Conservation (phyloP, 352 stramenopile genomes). For the Pythium phragmitis region DNA sequence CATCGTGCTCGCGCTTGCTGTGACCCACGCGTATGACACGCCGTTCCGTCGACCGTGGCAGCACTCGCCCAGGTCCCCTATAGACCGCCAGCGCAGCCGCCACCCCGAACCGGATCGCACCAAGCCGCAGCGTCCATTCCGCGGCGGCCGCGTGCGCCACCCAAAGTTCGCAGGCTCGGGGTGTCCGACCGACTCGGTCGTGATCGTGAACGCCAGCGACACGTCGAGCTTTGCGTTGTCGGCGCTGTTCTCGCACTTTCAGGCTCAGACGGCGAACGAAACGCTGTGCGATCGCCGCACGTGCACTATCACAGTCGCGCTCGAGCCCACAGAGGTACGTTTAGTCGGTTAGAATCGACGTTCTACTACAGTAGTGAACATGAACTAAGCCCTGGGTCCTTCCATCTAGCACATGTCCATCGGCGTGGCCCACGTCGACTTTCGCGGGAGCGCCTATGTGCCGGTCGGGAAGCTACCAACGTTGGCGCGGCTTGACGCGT, state of each 20-base stretch:
- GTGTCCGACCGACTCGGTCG: conserved; percentile 27
- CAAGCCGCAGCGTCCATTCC: conserved; percentile 24
- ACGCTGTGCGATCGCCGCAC: conserved; percentile 18
- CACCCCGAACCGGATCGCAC: conserved; percentile 6
- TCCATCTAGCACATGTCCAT: conserved; percentile 34
- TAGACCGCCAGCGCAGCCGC: neutral
- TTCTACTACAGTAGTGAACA: neutral
- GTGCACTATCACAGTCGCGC: conserved; percentile 31
- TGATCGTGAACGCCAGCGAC: conserved; percentile 31
- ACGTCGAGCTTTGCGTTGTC: conserved; percentile 30
- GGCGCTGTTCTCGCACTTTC: conserved; percentile 31
- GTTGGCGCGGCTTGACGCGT: conserved; percentile 16
- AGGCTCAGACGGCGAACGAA: conserved; percentile 22
- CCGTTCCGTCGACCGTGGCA: neutral
- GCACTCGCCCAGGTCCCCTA: neutral
- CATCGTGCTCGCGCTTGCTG: neutral
- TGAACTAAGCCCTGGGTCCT: too few relatives aligned
- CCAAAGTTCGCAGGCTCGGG: conserved; percentile 32
- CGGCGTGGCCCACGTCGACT: conserved; percentile 36
- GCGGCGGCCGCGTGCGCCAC: conserved; percentile 26
- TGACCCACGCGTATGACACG: neutral
- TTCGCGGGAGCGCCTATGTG: conserved; percentile 32
- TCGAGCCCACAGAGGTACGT: conserved; percentile 27
- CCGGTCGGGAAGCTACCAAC: conserved; percentile 3
- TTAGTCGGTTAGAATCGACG: too few relatives aligned